A percentile compares a stretch with the other conserved stretches of the same genome.
These are phyloP conservation scores for Trametes hirsuta DNA, from an alignment of 1,284 basidiomycete genomes.

Conservation along the genomic window DNA sequence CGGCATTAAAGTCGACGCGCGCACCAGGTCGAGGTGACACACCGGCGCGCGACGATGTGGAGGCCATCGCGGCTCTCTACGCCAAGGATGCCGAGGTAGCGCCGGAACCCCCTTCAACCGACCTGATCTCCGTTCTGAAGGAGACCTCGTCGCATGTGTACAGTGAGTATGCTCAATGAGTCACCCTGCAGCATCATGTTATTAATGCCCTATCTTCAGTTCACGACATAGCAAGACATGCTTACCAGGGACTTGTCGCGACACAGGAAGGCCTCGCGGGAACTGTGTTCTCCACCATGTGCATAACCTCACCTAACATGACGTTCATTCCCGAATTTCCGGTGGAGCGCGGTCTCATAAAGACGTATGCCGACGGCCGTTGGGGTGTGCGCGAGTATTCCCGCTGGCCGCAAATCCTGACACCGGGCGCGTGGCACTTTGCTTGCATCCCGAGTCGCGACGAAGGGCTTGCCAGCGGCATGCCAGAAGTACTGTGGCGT, in stretches of 20 bases:
- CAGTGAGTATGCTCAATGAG: no score
- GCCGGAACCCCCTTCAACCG: no score
- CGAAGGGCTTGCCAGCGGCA: neutral
- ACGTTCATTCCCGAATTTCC: neutral
- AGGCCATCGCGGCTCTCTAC: no score
- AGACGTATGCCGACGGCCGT: neutral
- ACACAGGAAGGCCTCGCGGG: neutral
- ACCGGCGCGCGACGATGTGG: no score
- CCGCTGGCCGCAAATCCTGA: neutral
- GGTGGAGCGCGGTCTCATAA: neutral
- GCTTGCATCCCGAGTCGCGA: neutral
- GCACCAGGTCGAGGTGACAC: no score
- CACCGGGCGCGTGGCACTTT: neutral
- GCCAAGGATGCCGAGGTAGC: no score
- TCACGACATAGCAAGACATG: neutral
- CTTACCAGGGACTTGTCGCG: neutral
- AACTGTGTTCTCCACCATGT: neutral
- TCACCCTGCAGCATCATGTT: neutral
- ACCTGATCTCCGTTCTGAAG: no score
- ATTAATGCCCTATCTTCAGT: neutral
- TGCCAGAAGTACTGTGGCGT: neutral
- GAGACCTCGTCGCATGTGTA: no score
- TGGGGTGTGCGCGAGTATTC: slow-evolving; percentile 1
- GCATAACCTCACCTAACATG: neutral
- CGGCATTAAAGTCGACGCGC: no score